These are phyloP conservation scores for Apiospora rasikravindrae DNA, from an alignment of 2,329 filamentous ascomycete species.

Conservation along the genomic window DNA sequence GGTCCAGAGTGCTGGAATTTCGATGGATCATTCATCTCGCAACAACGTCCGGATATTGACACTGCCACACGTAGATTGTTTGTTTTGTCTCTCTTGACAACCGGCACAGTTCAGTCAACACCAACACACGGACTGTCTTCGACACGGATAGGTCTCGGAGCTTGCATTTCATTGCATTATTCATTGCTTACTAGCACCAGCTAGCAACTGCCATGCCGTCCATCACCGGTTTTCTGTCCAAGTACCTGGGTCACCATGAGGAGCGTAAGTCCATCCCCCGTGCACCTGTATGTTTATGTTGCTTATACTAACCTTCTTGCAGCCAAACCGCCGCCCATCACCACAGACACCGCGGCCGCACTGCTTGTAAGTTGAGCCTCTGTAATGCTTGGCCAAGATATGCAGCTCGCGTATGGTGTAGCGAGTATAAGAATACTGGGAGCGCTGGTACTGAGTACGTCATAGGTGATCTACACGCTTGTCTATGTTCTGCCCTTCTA, in stretches of 20 bases:
- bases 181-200: neutral
- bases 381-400: neutral
- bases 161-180: constrained; percentile 6
- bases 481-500: constrained; percentile 93
- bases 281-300: constrained; percentile 9
- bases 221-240: constrained; percentile 34
- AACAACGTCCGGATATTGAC: neutral
- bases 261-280: constrained; percentile 32
- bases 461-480: constrained; percentile 78
- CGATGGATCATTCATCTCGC: constrained; percentile 11
- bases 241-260: constrained; percentile 36
- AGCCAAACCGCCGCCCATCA: constrained; percentile 48
- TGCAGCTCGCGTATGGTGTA: neutral
- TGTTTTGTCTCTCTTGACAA: neutral
- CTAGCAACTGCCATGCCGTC: constrained; percentile 34
- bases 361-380: constrained; percentile 40
- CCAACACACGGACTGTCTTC: constrained; percentile 7
- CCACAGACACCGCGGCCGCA: constrained; percentile 41
- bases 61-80: neutral
- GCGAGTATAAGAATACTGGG: neutral
- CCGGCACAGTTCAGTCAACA: neutral
- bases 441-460: constrained; percentile 8
- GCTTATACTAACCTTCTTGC: constrained; percentile 31
- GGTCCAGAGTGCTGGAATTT: neutral
- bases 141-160: constrained; percentile 19